phyloP scores from a whole-genome alignment of 2,329 filamentous ascomycete genomes.

The Nothopassalora personata region DNA sequence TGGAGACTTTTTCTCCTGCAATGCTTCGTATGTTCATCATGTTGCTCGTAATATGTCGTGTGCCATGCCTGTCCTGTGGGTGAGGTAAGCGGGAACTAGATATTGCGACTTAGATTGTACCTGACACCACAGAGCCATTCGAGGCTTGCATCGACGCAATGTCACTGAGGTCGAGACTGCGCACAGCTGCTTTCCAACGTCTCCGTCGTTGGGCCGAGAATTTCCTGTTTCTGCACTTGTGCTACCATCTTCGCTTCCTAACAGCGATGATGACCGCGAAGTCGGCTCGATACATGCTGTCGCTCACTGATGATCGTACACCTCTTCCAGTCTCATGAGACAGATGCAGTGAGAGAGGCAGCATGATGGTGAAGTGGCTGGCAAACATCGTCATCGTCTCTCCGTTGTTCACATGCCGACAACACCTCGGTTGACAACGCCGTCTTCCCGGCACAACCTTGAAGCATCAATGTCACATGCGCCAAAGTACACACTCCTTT shows the following conservation, averaged over 20 bases:
- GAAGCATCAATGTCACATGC: background rate
- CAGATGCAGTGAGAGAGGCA: too few species aligned
- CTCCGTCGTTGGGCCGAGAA: background rate
- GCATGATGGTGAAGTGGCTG: too few species aligned
- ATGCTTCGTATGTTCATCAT: background rate
- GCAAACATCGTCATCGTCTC: too few species aligned
- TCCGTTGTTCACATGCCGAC: background rate
- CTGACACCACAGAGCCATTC: background rate
- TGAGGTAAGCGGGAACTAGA: background rate
- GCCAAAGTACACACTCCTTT: background rate
- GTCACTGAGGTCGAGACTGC: background rate
- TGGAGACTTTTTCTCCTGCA: background rate
- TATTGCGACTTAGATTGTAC: background rate
- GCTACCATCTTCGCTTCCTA: background rate
- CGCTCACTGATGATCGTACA: too few species aligned
- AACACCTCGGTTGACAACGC: background rate
- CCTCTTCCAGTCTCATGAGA: too few species aligned
- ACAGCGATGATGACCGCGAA: too few species aligned
- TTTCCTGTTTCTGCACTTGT: background rate
- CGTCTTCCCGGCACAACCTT: background rate
- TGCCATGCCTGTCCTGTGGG: background rate
- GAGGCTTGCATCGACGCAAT: background rate
- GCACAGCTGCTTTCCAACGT: background rate
- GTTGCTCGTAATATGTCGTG: too few species aligned
- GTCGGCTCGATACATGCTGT: too few species aligned